These are phyloP conservation scores for Dendryphion nanum DNA, from an alignment of 2,329 filamentous ascomycete species.

Conservation along the genomic window DNA sequence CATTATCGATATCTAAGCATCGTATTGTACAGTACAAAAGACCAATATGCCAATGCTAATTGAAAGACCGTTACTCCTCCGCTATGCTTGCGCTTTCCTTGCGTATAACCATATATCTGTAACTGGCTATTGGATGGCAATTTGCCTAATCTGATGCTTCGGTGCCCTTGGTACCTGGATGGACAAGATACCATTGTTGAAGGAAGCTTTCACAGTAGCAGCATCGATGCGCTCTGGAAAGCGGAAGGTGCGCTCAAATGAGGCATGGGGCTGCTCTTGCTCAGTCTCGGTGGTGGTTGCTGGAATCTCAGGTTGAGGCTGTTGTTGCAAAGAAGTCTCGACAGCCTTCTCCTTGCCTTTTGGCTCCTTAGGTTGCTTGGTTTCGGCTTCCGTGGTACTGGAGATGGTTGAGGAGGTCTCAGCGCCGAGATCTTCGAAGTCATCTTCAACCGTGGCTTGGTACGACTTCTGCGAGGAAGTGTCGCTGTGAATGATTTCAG, in stretches of 20 bases:
- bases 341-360: slow-evolving; percentile 31
- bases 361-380: slow-evolving; percentile 9
- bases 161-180: slow-evolving; percentile 64
- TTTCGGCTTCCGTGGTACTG: slow-evolving; percentile 10
- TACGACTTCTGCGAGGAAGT: slow-evolving; percentile 33
- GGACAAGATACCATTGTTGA: slow-evolving; percentile 65
- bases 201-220: slow-evolving; percentile 59
- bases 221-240: slow-evolving; percentile 66
- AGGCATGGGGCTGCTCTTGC: slow-evolving; percentile 63
- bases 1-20: slow-evolving; percentile 16
- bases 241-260: slow-evolving; percentile 67
- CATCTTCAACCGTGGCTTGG: slow-evolving; percentile 36
- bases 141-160: slow-evolving; percentile 21
- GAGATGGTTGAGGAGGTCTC: slow-evolving; percentile 30
- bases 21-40: slow-evolving; percentile 5
- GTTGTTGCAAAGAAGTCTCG: slow-evolving; percentile 14
- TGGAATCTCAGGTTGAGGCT: slow-evolving; percentile 1
- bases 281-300: slow-evolving; percentile 13
- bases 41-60: not conserved
- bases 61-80: not conserved
- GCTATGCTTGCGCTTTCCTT: not conserved
- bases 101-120: not conserved
- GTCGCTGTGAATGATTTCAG: slow-evolving; percentile 19
- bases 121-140: slow-evolving; percentile 24
- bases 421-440: slow-evolving; percentile 35